phyloP scores from a whole-genome alignment of 441 rosid species.

The Adansonia gregorii region DNA sequence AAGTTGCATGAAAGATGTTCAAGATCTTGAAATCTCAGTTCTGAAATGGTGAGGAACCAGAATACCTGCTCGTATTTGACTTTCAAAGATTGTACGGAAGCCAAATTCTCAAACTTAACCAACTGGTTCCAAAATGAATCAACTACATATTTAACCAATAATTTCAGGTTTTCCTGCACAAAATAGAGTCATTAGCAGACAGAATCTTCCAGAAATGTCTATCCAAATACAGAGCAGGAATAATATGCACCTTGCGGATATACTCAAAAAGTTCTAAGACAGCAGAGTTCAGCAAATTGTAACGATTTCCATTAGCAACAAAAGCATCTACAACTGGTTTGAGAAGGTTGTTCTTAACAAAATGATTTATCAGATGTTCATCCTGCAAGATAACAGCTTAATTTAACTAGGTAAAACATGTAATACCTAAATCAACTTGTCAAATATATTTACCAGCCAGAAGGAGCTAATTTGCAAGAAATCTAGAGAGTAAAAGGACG shows the following conservation, averaged over 20 bases:
- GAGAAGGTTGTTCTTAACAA: slow-evolving; percentile 83
- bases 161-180: slow-evolving; percentile 77
- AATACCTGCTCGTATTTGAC: slow-evolving; percentile 95
- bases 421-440: neutral
- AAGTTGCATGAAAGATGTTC: slow-evolving; percentile 24
- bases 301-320: slow-evolving; percentile 83
- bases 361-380: slow-evolving; percentile 75
- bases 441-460: neutral
- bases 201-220: slow-evolving; percentile 18
- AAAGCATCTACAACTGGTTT: slow-evolving; percentile 88
- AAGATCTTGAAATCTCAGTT: neutral
- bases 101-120: slow-evolving; percentile 71
- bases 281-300: slow-evolving; percentile 89
- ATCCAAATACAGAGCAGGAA: slow-evolving; percentile 22
- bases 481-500: neutral
- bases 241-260: slow-evolving; percentile 75
- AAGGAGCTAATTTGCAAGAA: neutral
- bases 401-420: neutral
- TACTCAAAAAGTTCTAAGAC: slow-evolving; percentile 89
- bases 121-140: slow-evolving; percentile 90
- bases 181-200: slow-evolving; percentile 28
- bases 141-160: slow-evolving; percentile 72
- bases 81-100: slow-evolving; percentile 75
- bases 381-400: slow-evolving; percentile 57
- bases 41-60: slow-evolving; percentile 24